Evolutionary conservation across 2,329 filamentous ascomycete species (phyloP).

Genomic region (Fusarium nanum): DNA sequence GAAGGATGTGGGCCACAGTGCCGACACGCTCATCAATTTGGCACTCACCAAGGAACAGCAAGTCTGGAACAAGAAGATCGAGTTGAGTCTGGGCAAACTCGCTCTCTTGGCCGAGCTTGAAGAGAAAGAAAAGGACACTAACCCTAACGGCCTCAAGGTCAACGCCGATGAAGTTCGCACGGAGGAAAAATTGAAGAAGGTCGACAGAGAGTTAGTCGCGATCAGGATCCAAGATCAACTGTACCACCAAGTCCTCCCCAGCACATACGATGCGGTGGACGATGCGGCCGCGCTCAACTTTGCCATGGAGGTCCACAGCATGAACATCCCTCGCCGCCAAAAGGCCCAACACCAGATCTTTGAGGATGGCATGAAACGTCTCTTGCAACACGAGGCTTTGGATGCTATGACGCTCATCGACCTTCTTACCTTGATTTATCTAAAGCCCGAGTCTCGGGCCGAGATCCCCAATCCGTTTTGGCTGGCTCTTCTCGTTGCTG

Average conservation of each 20-base stretch:
- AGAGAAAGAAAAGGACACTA: constrained; percentile 43
- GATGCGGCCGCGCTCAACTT: constrained; percentile 81
- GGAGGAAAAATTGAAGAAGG: constrained; percentile 60
- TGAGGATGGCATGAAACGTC: constrained; percentile 73
- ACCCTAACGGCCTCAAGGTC: constrained; percentile 54
- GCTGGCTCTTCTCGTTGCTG: constrained; percentile 73
- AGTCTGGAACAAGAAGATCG: constrained; percentile 92
- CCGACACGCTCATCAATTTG: constrained; percentile 75
- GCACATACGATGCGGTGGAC: constrained; percentile 80
- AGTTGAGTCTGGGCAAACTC: constrained; percentile 90
- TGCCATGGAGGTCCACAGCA: constrained; percentile 75
- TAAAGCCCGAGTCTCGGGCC: constrained; percentile 61
- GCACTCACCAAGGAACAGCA: constrained; percentile 79
- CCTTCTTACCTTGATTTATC: constrained; percentile 78
- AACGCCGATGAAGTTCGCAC: constrained; percentile 52
- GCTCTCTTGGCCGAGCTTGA: constrained; percentile 73
- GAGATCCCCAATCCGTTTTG: constrained; percentile 77
- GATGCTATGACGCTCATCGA: constrained; percentile 75
- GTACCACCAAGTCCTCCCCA: constrained; percentile 75
- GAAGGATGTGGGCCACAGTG: constrained; percentile 78
- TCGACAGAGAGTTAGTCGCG: constrained; percentile 74
- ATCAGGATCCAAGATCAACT: constrained; percentile 84
- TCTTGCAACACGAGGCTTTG: constrained; percentile 79
- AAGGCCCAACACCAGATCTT: constrained; percentile 77
- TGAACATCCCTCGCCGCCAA: constrained; percentile 67